These are phyloP conservation scores for Fomitopsis schrenkii DNA, from an alignment of 1,284 basidiomycete species.

Conservation along the genomic window DNA sequence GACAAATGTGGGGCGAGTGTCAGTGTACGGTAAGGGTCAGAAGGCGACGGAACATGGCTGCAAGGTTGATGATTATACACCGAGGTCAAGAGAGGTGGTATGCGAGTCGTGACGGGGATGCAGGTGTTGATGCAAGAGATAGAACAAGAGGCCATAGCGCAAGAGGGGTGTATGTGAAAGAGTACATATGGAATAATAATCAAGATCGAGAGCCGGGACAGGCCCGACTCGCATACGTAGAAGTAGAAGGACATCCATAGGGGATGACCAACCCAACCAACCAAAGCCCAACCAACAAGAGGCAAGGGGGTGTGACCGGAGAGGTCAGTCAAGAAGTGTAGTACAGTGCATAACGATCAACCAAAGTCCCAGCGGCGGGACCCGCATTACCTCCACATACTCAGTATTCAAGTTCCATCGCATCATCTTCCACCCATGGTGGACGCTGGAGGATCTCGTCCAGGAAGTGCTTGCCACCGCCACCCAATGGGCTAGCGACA, in stretches of 20 bases:
- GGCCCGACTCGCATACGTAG: conserved; percentile 4
- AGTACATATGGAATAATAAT: conserved; percentile 6
- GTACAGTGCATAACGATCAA: conserved; percentile 1
- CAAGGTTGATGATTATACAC: neutral
- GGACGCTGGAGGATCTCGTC: conserved; percentile 46
- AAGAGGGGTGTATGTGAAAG: conserved; percentile 2
- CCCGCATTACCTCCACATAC: neutral
- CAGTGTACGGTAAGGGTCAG: neutral
- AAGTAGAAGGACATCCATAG: conserved; percentile 1
- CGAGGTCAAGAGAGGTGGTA: neutral
- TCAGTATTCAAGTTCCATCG: conserved; percentile 3
- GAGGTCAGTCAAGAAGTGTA: conserved; percentile 1
- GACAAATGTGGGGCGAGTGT: neutral
- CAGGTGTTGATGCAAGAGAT: neutral
- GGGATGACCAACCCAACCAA: conserved; percentile 2
- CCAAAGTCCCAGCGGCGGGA: conserved; percentile 1
- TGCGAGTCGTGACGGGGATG: neutral
- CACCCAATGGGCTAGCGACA: conserved; percentile 62
- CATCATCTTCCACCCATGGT: neutral
- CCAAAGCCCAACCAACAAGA: conserved; percentile 5
- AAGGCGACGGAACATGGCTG: neutral
- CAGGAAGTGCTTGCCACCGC: conserved; percentile 55
- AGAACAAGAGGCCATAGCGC: conserved; percentile 2
- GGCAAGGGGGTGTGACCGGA: neutral
- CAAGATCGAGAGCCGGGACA: neutral